Base-by-base conservation (phyloP, 2,329 filamentous ascomycete species). In the Xylaria sp. region DNA sequence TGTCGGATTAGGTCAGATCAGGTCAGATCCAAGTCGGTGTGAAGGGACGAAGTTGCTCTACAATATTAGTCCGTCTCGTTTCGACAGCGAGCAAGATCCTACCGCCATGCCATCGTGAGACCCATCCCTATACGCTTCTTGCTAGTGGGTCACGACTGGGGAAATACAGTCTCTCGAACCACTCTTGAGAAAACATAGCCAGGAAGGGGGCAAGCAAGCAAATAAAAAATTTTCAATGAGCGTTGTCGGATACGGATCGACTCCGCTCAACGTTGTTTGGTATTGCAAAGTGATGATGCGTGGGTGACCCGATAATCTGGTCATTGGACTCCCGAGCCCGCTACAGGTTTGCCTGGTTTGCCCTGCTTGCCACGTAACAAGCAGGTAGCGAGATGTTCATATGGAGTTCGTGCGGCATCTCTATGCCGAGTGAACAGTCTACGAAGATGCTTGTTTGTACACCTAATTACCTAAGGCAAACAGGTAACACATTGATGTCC, bases 241-340 rank as follows among this genome's bases (percentile, higher is more conserved):
- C 5, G 15, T 20, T 33, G 38, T 36, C 36, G 44, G 38, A 40
- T 46, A 13, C 26, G 20, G 20, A 26, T 38, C 46, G 23, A 44
- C 28, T 33, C 36, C 23, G 44, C 38, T 65, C 61, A 51, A 53
- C 48, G 1, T 23, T 23, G 23, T 61, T 59, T 20, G 57, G 56
- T 54, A 31, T 57, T n/a, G 38, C 17, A 13, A 23, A 46, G 57
- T 59, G 44, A 40, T 51, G 66, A 23, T 23, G 23, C 28, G 13
- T 54, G 17, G 26, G 31, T 5, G 63, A 67, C 69, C 69, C 69
- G 67, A 48, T 33, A 69, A 60, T 46, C 53, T 59, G 69, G 69
- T 46, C n/a, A 63, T 65, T 62, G 67, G 67, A 48, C 53, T 60
- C 49, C 48, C 31, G 49, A 15, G 57, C 48, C 26, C 44, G 44